Base-by-base conservation (phyloP, 495 filamentous ascomycete species). In the Penicillium taxi region DNA sequence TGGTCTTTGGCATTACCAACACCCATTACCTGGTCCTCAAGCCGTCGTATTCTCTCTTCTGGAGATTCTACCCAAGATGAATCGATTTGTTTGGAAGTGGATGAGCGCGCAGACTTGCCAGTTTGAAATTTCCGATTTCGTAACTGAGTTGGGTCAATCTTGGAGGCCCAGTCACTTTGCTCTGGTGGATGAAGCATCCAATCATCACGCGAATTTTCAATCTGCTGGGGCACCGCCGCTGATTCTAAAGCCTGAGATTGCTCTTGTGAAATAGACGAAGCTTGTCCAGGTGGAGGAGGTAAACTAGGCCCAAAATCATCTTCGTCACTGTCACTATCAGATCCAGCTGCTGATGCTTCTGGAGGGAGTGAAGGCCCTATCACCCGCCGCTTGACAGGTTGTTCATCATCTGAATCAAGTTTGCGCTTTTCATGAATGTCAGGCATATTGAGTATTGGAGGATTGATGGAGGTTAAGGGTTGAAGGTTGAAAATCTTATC, bases 161-260 rank as follows among this genome's bases (percentile, higher is more conserved):
- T 79, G 5, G 74, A 66, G 16, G 74, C 64, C 60, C 72, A 74
- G 47, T 77, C 77, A 20, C 70, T 66, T 17, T 70, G 60, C 3
- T 74, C 75, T 0, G 91, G 91, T 0, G 90, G 91, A 5, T 81
- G 75, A 19, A 90, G 70, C 91, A 98, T 98, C 91, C 91, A 98
- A 49, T 86, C 79, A 63, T 94, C 91, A 37, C 91, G 77, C 41
- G 73, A 69, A 12, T 41, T 28, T 52, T 45, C 14, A 53, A 56
- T 48, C 26, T 38, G 44, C 32, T 21, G 35, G 11, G 17, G 47
- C 41, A 24, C 16, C 27, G 11, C n/a, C 45, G 20, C 22, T 18
- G 0, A 30, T 48, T n/a, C n/a, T n/a, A n/a, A n/a, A n/a, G n/a
- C n/a, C n/a, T n/a, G n/a, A n/a, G n/a, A n/a, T n/a, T n/a, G 29